phyloP scores from a whole-genome alignment of 164 flowering plant genomes.

The Malania oleifera region DNA sequence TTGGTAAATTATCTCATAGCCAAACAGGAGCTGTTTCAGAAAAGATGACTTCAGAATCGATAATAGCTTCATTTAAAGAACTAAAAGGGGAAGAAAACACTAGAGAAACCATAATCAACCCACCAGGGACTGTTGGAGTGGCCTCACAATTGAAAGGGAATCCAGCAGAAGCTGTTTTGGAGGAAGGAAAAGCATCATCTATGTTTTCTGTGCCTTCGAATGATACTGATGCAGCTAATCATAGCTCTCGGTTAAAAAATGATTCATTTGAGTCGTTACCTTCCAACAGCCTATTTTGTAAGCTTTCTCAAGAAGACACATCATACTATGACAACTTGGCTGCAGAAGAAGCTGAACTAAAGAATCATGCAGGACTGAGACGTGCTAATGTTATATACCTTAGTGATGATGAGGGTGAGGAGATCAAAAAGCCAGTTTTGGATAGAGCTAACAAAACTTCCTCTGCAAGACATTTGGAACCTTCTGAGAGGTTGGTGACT shows the following conservation, averaged over 20 bases:
- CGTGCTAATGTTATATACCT: conserved; percentile 32
- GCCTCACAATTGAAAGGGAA: conserved; percentile 8
- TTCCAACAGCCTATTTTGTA: conserved; percentile 16
- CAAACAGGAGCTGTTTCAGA: conserved; percentile 12
- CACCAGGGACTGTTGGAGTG: conserved; percentile 3
- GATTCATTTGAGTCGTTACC: conserved; percentile 8
- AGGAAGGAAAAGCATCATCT: conserved; percentile 14
- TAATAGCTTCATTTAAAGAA: conserved; percentile 15
- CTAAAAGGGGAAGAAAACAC: conserved; percentile 6
- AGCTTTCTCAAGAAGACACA: conserved; percentile 20
- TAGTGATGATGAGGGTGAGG: conserved; percentile 55
- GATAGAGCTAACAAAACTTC: conserved; percentile 15
- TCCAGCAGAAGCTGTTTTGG: conserved; percentile 18
- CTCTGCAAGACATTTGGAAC: conserved; percentile 15
- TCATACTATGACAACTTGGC: conserved; percentile 11
- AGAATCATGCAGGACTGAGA: conserved; percentile 16
- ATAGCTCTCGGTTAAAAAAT: conserved; percentile 9
- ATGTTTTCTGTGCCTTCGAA: neutral
- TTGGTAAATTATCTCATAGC: conserved; percentile 20
- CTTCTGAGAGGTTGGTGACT: conserved; percentile 19
- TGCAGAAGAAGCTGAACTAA: conserved; percentile 16
- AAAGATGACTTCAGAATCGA: conserved; percentile 12
- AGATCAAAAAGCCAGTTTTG: conserved; percentile 15
- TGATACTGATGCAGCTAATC: conserved; percentile 5
- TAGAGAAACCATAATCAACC: conserved; percentile 11